Percentiles rank a stretch among this genome's conserved stretches.
phyloP scores from a whole-genome alignment of 2,329 filamentous ascomycete species.

The Reticulascus tulasneorum region DNA sequence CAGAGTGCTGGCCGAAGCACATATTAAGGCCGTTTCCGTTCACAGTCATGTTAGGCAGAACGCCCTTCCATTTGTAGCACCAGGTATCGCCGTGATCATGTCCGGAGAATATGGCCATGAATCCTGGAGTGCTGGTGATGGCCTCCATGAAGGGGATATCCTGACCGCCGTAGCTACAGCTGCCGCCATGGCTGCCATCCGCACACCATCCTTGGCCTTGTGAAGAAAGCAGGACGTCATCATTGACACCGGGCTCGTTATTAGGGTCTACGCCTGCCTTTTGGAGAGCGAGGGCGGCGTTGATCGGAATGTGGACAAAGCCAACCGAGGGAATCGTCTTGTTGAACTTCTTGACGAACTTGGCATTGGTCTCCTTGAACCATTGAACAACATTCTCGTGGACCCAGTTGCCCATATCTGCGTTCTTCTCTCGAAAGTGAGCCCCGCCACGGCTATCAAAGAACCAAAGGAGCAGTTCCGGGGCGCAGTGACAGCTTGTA shows the following conservation, averaged over 20 bases:
- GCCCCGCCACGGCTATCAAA: constrained; percentile 63
- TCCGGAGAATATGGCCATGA: constrained; percentile 58
- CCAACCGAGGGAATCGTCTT: constrained; percentile 39
- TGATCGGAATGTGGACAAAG: constrained; percentile 46
- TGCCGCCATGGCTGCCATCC: constrained; percentile 31
- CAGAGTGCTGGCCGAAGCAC: constrained; percentile 62
- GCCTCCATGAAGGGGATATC: constrained; percentile 62
- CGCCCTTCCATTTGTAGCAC: constrained; percentile 48
- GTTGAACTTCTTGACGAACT: constrained; percentile 25
- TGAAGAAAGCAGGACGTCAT: constrained; percentile 33
- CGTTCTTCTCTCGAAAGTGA: constrained; percentile 36
- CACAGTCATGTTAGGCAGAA: constrained; percentile 27
- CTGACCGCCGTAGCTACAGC: constrained; percentile 41
- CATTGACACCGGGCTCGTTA: constrained; percentile 40
- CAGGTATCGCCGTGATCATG: constrained; percentile 64
- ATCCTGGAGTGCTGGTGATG: constrained; percentile 46
- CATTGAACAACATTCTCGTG: constrained; percentile 39
- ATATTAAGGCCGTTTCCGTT: constrained; percentile 42
- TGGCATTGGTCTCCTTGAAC: constrained; percentile 32
- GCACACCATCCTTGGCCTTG: constrained; percentile 42
- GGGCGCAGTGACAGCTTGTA: constrained; percentile 24
- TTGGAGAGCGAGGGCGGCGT: constrained; percentile 37
- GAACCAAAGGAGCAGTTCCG: constrained; percentile 61
- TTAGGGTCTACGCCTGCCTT: constrained; percentile 30
- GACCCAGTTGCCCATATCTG: constrained; percentile 37